Percentiles rank a stretch among this genome's conserved stretches.
phyloP scores from a whole-genome alignment of 257 asterid species.

The Solanum sitiens region DNA sequence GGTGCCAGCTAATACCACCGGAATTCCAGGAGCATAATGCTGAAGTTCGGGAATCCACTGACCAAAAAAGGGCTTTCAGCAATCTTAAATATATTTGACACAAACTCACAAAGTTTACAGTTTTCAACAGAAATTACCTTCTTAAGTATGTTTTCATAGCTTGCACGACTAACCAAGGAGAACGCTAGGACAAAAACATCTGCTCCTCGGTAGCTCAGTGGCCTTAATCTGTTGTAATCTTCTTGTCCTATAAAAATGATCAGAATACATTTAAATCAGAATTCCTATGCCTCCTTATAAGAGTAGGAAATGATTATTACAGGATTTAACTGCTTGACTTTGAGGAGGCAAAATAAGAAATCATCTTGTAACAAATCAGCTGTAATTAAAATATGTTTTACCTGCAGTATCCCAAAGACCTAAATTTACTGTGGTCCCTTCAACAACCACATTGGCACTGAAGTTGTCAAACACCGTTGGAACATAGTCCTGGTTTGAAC shows the following conservation, averaged over 20 bases:
- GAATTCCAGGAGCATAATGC: constrained; percentile 82
- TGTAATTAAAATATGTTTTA: constrained; percentile 5
- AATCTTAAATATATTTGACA: background rate
- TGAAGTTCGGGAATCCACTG: constrained; percentile 98
- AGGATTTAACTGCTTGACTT: background rate
- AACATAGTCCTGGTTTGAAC: constrained; percentile 58
- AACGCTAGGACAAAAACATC: constrained; percentile 88
- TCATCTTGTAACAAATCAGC: background rate
- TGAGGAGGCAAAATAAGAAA: background rate
- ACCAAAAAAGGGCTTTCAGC: constrained; percentile 9
- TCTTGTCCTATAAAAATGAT: constrained; percentile 62
- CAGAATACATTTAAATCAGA: constrained; percentile 9
- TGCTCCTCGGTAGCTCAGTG: constrained; percentile 94
- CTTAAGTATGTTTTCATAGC: constrained; percentile 82
- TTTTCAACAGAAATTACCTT: constrained; percentile 38
- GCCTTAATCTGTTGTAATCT: constrained; percentile 91
- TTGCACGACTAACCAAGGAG: constrained; percentile 89
- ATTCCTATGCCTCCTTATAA: background rate
- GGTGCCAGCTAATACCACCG: constrained; percentile 80
- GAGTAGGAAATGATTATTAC: background rate
- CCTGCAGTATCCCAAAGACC: constrained; percentile 99
- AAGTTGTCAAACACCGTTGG: constrained; percentile 93
- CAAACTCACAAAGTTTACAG: background rate
- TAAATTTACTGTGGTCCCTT: constrained; percentile 81
- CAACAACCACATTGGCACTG: constrained; percentile 97